Conservation (phyloP, 345 rosid species). For the Anastatica hierochuntica region DNA sequence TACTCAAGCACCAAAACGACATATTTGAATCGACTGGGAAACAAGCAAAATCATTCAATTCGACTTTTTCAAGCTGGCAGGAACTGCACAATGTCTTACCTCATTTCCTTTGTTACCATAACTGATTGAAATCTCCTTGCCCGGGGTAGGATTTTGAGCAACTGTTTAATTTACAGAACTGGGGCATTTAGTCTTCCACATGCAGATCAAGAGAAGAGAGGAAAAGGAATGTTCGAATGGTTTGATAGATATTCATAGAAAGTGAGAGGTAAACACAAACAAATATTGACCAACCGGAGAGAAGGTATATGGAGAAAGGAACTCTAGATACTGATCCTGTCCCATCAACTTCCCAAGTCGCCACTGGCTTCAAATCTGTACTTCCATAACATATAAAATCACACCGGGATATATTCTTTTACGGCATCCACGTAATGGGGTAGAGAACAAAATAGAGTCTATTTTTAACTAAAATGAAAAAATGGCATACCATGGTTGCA, state of each 20-base stretch:
- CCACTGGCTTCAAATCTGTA: constrained; percentile 64
- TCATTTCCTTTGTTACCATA: constrained; percentile 96
- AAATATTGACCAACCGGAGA: constrained; percentile 47
- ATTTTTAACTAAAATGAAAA: neutral
- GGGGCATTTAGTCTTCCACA: constrained; percentile 12
- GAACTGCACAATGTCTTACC: constrained; percentile 34
- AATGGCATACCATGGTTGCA: constrained; percentile 77
- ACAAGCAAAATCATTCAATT: constrained; percentile 1
- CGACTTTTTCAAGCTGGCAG: constrained; percentile 8
- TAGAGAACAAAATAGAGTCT: neutral
- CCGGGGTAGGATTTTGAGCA: constrained; percentile 33
- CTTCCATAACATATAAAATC: constrained; percentile 7
- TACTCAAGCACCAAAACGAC: constrained; percentile 6
- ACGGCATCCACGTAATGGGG: constrained; percentile 7
- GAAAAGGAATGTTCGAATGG: neutral
- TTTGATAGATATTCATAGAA: neutral
- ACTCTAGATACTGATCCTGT: constrained; percentile 49
- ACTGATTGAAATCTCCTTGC: constrained; percentile 73
- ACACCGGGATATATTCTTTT: neutral
- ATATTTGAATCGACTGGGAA: neutral
- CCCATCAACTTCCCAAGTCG: constrained; percentile 98
- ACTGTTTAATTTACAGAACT: constrained; percentile 34
- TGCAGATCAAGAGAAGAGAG: neutral
- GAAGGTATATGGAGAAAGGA: constrained; percentile 81
- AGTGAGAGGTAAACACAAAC: constrained; percentile 2